Evolutionary conservation across 2,329 filamentous ascomycete genomes (phyloP).

Genomic region (Basipetospora chlamydospora): DNA sequence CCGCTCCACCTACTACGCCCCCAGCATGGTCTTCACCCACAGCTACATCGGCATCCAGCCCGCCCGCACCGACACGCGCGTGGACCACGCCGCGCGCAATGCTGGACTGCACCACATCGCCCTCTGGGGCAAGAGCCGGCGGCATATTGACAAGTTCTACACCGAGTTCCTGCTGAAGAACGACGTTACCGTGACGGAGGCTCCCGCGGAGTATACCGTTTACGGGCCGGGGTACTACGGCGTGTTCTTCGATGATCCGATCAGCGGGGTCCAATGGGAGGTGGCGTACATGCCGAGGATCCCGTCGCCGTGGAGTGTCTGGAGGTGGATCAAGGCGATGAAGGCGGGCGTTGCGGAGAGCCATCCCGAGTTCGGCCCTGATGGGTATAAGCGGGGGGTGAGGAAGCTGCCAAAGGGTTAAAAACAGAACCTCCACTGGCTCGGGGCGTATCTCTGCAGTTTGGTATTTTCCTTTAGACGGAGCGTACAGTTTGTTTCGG

Average conservation of each 20-base stretch:
- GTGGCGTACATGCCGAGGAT: not conserved
- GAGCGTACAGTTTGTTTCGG: too few species aligned
- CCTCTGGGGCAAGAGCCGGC: not conserved
- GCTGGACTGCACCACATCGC: not conserved
- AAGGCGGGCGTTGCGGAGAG: not conserved
- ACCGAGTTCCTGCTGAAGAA: not conserved
- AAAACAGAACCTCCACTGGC: too few species aligned
- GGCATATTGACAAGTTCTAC: not conserved
- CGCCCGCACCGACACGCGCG: not conserved
- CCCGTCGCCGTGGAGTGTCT: not conserved
- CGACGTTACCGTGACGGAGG: not conserved
- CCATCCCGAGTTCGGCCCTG: not conserved
- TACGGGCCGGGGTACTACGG: slow-evolving; percentile 1
- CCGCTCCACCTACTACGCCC: not conserved
- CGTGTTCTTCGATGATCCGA: not conserved
- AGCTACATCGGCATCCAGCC: slow-evolving; percentile 1
- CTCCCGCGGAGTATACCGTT: not conserved
- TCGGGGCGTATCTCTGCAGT: too few species aligned
- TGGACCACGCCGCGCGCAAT: not conserved
- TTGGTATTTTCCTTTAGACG: too few species aligned
- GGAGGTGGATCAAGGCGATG: not conserved
- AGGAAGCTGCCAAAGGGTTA: slow-evolving; percentile 1
- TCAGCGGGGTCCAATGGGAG: not conserved
- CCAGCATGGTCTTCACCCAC: not conserved
- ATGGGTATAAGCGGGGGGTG: not conserved